Conservation (phyloP, 768 basidiomycete species). For the Leccinum imitatum region DNA sequence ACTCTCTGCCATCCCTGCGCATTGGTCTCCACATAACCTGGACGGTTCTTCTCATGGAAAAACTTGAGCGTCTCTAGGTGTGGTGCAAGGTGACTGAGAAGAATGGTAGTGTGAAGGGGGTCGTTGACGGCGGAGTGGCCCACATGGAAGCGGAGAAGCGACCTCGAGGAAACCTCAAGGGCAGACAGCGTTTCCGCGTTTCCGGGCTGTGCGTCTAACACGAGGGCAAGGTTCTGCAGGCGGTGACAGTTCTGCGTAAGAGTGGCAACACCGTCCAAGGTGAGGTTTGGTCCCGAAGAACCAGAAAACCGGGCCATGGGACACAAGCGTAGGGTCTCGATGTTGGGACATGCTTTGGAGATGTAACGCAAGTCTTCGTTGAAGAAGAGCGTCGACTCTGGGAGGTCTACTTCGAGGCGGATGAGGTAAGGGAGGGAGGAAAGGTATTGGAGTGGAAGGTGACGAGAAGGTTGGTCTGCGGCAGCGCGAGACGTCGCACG, state of each 20-base stretch:
- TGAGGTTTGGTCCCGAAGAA: constrained; percentile 52
- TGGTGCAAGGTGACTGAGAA: constrained; percentile 78
- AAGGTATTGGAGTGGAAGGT: constrained; percentile 62
- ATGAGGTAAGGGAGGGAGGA: constrained; percentile 51
- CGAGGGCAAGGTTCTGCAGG: constrained; percentile 64
- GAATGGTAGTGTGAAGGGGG: constrained; percentile 66
- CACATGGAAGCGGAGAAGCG: constrained; percentile 68
- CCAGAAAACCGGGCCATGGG: constrained; percentile 65
- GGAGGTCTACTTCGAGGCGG: constrained; percentile 76
- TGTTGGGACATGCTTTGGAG: constrained; percentile 60
- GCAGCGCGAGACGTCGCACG: constrained; percentile 67
- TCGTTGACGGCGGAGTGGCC: constrained; percentile 75
- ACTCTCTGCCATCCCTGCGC: constrained; percentile 69
- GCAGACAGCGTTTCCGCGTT: constrained; percentile 45
- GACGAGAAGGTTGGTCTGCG: constrained; percentile 53
- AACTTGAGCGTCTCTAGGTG: constrained; percentile 66
- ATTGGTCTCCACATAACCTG: constrained; percentile 65
- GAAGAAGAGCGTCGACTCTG: constrained; percentile 69
- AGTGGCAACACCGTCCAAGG: constrained; percentile 59
- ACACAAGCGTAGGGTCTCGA: constrained; percentile 69
- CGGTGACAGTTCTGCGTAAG: constrained; percentile 58
- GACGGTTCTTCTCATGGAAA: constrained; percentile 78
- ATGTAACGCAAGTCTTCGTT: constrained; percentile 58
- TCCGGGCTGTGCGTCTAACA: constrained; percentile 56
- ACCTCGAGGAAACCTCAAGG: constrained; percentile 55